Conservation (phyloP, 1,284 basidiomycete species). For the Flammula alnicola region DNA sequence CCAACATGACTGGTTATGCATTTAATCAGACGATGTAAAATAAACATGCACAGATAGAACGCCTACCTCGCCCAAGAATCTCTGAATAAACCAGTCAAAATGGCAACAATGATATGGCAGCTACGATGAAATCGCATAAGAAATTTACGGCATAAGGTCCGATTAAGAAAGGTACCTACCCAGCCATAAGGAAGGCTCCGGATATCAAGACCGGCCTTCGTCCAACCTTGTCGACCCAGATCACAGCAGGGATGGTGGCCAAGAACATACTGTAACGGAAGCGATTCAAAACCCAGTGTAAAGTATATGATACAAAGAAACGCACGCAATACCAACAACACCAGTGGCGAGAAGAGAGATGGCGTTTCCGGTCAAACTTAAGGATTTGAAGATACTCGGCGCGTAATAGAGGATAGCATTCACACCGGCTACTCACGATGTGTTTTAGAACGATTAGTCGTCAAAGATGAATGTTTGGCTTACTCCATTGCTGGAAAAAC, state of each 20-base stretch:
- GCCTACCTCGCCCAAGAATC: conserved; percentile 54
- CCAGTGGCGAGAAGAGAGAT: conserved; percentile 77
- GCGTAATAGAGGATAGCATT: conserved; percentile 76
- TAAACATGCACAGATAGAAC: not conserved
- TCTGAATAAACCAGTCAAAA: conserved; percentile 59
- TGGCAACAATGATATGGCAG: conserved; percentile 70
- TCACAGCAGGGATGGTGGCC: conserved; percentile 73
- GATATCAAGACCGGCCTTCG: conserved; percentile 72
- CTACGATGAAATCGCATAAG: conserved; percentile 32
- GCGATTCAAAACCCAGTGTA: conserved; percentile 8
- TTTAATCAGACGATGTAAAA: conserved; percentile 1
- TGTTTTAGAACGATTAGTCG: conserved; percentile 11
- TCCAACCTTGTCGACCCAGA: conserved; percentile 74
- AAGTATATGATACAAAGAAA: conserved; percentile 11
- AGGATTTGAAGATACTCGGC: conserved; percentile 62
- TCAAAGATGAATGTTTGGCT: conserved; percentile 43
- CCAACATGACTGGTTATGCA: conserved; percentile 34
- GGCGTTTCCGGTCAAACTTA: conserved; percentile 64
- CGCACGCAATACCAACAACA: conserved; percentile 79
- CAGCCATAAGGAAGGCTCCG: conserved; percentile 73
- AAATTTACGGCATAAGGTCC: not conserved
- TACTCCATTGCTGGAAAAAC: conserved; percentile 71
- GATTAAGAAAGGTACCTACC: conserved; percentile 34
- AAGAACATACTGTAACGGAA: conserved; percentile 64
- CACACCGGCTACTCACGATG: conserved; percentile 41